These are phyloP conservation scores for Crithidia brevicula DNA, from an alignment of 208 protist species.

Conservation along the genomic window DNA sequence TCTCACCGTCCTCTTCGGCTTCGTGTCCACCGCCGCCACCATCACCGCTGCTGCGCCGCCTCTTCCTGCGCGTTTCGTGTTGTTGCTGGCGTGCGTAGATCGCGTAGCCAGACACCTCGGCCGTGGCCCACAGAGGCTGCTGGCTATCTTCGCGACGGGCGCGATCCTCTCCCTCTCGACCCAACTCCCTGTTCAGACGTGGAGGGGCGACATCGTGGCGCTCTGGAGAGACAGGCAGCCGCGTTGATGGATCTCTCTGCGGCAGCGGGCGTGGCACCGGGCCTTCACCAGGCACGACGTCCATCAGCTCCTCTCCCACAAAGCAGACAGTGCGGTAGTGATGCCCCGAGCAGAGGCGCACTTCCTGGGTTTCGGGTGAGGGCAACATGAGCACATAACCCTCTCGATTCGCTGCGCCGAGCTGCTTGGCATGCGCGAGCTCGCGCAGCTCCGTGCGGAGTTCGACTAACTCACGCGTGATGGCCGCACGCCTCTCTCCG, in stretches of 20 bases:
- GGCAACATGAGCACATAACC: slow-evolving; percentile 59
- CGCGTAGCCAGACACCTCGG: not conserved
- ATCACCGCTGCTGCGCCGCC: too few relatives aligned
- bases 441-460: not conserved
- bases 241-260: not conserved
- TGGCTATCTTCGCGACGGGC: not conserved
- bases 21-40: too few relatives aligned
- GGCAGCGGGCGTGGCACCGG: slow-evolving; percentile 3
- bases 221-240: not conserved
- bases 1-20: not conserved
- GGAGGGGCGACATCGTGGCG: not conserved
- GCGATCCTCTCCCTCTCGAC: too few relatives aligned
- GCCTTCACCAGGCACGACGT: slow-evolving; percentile 25
- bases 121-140: not conserved
- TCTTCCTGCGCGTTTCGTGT: too few relatives aligned
- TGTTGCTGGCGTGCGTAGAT: not conserved
- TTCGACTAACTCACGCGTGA: slow-evolving; percentile 6
- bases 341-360: slow-evolving; percentile 45
- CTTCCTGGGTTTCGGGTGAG: slow-evolving; percentile 47
- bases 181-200: too few relatives aligned
- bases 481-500: not conserved
- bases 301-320: slow-evolving; percentile 62
- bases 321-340: slow-evolving; percentile 71
- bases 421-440: slow-evolving; percentile 12
- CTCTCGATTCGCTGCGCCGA: not conserved